These are phyloP conservation scores for Nigrospora sphaerica DNA, from an alignment of 2,329 filamentous ascomycete genomes.

Conservation along the genomic window DNA sequence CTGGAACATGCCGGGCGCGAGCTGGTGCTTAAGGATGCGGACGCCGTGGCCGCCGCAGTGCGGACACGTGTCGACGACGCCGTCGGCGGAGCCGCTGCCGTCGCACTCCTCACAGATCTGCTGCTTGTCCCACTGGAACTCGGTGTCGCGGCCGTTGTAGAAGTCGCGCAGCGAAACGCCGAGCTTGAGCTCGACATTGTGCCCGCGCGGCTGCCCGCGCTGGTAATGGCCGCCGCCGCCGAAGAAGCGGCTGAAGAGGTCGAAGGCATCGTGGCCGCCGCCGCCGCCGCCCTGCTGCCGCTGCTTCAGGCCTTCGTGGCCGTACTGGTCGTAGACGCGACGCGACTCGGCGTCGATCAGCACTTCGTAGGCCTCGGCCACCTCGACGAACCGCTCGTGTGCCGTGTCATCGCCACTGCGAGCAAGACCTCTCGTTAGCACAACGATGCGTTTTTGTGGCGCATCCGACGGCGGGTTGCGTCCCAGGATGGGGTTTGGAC, in stretches of 20 bases:
- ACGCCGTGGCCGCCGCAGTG: constrained; percentile 78
- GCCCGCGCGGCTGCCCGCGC: constrained; percentile 69
- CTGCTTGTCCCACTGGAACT: constrained; percentile 90
- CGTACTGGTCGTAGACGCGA: constrained; percentile 88
- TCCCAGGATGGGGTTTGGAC: constrained; percentile 22
- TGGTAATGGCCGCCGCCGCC: constrained; percentile 81
- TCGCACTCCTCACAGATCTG: constrained; percentile 90
- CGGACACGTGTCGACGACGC: constrained; percentile 71
- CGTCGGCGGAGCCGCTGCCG: constrained; percentile 77
- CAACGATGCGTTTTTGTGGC: not conserved
- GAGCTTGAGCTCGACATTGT: constrained; percentile 82
- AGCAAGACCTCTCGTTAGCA: not conserved
- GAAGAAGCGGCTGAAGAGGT: constrained; percentile 95
- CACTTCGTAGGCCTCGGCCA: constrained; percentile 92
- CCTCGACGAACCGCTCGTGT: constrained; percentile 84
- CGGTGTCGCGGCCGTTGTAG: constrained; percentile 80
- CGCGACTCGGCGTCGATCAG: constrained; percentile 74
- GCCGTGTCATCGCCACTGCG: constrained; percentile 64
- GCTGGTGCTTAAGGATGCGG: constrained; percentile 79
- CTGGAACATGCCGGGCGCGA: constrained; percentile 97
- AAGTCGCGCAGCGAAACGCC: constrained; percentile 78
- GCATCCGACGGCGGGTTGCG: not conserved
- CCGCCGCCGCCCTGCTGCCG: constrained; percentile 63
- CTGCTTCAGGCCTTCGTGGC: constrained; percentile 83
- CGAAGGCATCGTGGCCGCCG: constrained; percentile 77